phyloP scores from a whole-genome alignment of 2,329 filamentous ascomycete species.

The Ceratocystis destructans region DNA sequence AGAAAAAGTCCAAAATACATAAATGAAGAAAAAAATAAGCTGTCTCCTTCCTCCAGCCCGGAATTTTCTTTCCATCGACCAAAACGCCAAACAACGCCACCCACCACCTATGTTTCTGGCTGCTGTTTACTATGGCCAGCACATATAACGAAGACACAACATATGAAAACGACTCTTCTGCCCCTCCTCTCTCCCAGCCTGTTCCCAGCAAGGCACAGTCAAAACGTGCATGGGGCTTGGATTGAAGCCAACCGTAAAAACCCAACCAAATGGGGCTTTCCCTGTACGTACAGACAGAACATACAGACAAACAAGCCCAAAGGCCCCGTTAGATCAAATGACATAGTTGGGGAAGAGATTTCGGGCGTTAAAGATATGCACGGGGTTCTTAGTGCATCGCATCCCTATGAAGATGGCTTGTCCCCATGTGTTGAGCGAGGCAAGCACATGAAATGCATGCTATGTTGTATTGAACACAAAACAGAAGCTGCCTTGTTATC shows the following conservation, averaged over 20 bases:
- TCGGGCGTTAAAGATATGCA: background rate
- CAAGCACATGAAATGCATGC: background rate
- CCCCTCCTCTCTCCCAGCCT: background rate
- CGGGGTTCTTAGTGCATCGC: too few species aligned
- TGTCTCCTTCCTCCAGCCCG: background rate
- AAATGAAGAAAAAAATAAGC: background rate
- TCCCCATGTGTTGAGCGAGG: background rate
- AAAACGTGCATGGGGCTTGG: constrained; percentile 1
- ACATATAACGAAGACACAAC: background rate
- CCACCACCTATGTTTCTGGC: background rate
- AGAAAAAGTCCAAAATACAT: background rate
- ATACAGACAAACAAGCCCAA: background rate
- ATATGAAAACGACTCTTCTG: background rate
- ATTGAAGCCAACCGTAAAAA: background rate
- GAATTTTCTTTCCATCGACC: background rate
- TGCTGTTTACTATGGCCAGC: background rate
- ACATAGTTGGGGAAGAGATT: background rate
- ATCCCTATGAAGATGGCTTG: too few species aligned
- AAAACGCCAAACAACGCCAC: constrained; percentile 1
- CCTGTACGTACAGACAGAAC: background rate
- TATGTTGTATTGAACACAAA: background rate
- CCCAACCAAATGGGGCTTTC: background rate
- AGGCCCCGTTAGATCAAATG: background rate
- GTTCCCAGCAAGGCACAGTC: background rate
- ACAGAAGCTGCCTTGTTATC: too few species aligned